Evolutionary conservation across 192 early-diverging fungal species (phyloP), one percentile per base, ranked within the genome.

Genomic region (Umbelopsis vinacea): DNA sequence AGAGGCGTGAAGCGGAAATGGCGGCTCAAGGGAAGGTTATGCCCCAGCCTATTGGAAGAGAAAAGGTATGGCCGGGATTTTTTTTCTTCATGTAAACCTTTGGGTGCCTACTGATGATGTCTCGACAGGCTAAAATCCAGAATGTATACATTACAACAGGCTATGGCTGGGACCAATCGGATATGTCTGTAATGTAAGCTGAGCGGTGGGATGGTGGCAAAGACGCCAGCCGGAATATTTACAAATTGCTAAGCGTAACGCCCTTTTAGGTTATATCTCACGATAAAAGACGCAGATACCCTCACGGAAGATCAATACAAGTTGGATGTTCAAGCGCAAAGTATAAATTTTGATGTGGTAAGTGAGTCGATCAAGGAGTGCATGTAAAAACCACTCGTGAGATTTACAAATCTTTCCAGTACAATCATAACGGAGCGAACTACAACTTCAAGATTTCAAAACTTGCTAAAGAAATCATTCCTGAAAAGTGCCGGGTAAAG

Each of bases 361-460:
- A 66, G 69, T 67, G 21, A 2, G 52, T 38, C 37, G 23, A 23
- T 15, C 4, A 2, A 9, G 37, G 19, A 7, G 46, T 17, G 10
- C 4, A 68, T 21, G n/a, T 37, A 40, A 14, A 48, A 68, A 19
- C n/a, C 4, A 23, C 14, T 1, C 6, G 38, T 46, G 63, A 23
- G 35, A 73, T 63, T 15, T 52, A 73, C 66, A 21, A 8, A 50
- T 43, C 15, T 15, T 22, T 35, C 6, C 2, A 75, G 74, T 47
- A 55, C 26, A 71, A 71, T 40, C 74, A 75, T 23, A 24, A 71
- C 45, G 69, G 74, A 19, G 69, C 46, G 7, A 24, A 75, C 38
- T 43, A 71, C 69, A 75, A 75, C 26, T 75, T 75, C 33, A 70
- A 69, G 24, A 40, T 75, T 12, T 50, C 46, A 37, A 69, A 75